These are phyloP conservation scores for Ophiostoma tasmaniense DNA, from an alignment of 2,329 filamentous ascomycete genomes.

Conservation along the genomic window DNA sequence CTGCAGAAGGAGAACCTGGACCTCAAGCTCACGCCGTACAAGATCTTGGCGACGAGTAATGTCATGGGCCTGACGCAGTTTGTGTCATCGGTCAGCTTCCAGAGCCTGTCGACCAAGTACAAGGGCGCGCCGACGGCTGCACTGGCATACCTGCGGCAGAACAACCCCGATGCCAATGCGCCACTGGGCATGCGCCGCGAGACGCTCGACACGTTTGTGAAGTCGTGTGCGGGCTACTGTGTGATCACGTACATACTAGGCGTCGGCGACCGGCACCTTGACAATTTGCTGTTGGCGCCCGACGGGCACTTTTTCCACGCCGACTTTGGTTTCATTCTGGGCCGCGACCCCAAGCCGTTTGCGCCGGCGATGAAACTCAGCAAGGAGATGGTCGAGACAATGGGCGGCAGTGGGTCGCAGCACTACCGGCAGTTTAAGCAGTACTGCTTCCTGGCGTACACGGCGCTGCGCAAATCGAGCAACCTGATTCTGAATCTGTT, in stretches of 20 bases:
- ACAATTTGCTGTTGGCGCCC: constrained; percentile 85
- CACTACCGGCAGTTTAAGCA: constrained; percentile 87
- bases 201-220: constrained; percentile 88
- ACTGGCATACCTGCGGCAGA: constrained; percentile 74
- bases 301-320: constrained; percentile 96
- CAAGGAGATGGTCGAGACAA: constrained; percentile 97
- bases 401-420: constrained; percentile 75
- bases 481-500: constrained; percentile 93
- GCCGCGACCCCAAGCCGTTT: constrained; percentile 93
- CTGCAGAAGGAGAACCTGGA: constrained; percentile 94
- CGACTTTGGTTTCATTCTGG: constrained; percentile 96
- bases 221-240: constrained; percentile 93
- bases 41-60: constrained; percentile 86
- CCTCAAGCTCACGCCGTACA: constrained; percentile 89
- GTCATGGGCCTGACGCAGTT: constrained; percentile 90
- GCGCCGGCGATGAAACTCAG: constrained; percentile 94
- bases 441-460: constrained; percentile 93
- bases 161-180: constrained; percentile 78
- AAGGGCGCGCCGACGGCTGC: constrained; percentile 46
- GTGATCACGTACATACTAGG: constrained; percentile 97
- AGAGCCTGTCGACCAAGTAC: constrained; percentile 75
- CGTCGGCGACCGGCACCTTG: constrained; percentile 89
- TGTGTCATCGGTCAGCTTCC: constrained; percentile 75
- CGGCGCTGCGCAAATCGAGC: constrained; percentile 77
- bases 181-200: constrained; percentile 84